phyloP scores from a whole-genome alignment of 176 grass and related monocot species.

The Aegilops speltoides region DNA sequence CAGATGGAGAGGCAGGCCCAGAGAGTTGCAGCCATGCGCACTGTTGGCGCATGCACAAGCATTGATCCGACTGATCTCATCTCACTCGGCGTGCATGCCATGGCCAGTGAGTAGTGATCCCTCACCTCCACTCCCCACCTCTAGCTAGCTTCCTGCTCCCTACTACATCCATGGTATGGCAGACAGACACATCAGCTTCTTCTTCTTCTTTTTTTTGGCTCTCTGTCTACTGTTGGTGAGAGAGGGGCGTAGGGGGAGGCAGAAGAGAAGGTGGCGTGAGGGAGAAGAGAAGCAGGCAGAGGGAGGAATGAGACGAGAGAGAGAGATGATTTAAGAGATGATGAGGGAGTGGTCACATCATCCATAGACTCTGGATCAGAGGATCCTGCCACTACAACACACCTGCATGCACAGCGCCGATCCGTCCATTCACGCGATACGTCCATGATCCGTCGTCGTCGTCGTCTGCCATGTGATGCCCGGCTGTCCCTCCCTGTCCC shows the following conservation, averaged over 20 bases:
- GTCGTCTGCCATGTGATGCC: not conserved
- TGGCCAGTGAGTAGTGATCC: not conserved
- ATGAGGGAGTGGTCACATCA: slow-evolving; percentile 59
- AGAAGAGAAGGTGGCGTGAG: slow-evolving; percentile 47
- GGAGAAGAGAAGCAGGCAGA: slow-evolving; percentile 8
- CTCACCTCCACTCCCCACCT: slow-evolving; percentile 9
- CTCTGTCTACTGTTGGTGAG: not conserved
- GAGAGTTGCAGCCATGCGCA: slow-evolving; percentile 9
- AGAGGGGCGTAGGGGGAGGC: not conserved
- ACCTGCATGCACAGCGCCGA: slow-evolving; percentile 1
- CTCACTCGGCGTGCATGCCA: slow-evolving; percentile 38
- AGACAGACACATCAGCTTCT: not conserved
- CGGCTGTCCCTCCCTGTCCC: not conserved
- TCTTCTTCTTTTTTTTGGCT: not conserved
- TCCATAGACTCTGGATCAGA: not conserved
- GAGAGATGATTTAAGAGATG: slow-evolving; percentile 60
- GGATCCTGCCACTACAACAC: slow-evolving; percentile 11
- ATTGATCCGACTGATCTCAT: slow-evolving; percentile 32
- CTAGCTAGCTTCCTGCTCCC: not conserved
- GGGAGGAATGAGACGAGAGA: slow-evolving; percentile 20
- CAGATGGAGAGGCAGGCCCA: not conserved
- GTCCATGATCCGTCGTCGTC: not conserved
- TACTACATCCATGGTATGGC: not conserved
- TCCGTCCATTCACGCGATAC: not conserved
- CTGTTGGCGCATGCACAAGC: slow-evolving; percentile 3